Base-by-base conservation (phyloP, 1,284 basidiomycete species). In the Inonotus hispidus region DNA sequence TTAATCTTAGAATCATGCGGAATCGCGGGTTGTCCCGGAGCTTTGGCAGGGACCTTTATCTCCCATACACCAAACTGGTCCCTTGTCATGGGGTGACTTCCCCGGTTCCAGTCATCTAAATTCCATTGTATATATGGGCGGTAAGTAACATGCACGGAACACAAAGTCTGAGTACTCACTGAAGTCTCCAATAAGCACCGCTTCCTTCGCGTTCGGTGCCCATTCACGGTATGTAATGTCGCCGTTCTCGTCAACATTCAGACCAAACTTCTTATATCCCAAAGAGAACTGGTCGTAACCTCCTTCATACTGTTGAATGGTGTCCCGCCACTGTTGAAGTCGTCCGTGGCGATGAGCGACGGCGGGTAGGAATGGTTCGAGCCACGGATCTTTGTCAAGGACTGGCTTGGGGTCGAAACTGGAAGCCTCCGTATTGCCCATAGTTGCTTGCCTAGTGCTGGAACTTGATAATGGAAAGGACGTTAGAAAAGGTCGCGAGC, bases 1-100 rank as follows among this genome's bases (percentile, higher is more conserved):
- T 98, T 98, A 70, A 98, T 68, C 77, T 95, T 98, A 58, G 92
- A 92, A 73, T 98, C 92, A 72, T 99, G 96, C 32, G 92, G 88
- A 68, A 99, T 97, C 19, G 88, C 88, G 68, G 89, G 90, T 55
- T 82, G 77, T 1, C 93, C 93, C 10, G 81, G 74, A 37, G 80
- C 73, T 41, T 77, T 77, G 25, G 93, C 83, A n/a, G 91, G 88
- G 2, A 99, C 68, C 38, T 79, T 83, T 64, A 95, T 86, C 72
- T 92, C 90, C 91, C 93, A 99, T n/a, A 97, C 84, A 54, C 96
- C 96, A 72, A 84, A 99, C n/a, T 84, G 69, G 69, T 94, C 79
- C 76, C 87, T 94, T 58, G 76, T 85, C 93, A 99, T 92, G 4
- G 86, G 85, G 71, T 95, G 92, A 16, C 90, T 83, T 3, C 80